Evolutionary conservation across 2,329 filamentous ascomycete species (phyloP).

Genomic region (Aspergillus sp.): DNA sequence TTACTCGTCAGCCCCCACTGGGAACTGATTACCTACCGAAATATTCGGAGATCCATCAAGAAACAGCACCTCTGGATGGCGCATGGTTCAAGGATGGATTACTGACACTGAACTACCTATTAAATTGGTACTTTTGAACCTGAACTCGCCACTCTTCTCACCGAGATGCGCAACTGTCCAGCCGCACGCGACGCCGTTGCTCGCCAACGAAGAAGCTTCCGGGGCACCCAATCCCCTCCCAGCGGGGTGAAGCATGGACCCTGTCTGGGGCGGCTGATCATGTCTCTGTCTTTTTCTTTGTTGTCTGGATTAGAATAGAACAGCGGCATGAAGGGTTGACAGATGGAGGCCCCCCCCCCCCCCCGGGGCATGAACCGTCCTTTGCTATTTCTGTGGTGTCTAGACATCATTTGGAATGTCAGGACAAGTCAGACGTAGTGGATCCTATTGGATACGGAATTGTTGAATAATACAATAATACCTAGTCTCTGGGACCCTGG

Average conservation of each 20-base stretch:
- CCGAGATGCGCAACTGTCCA: conserved; percentile 5
- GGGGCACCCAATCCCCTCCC: conserved; percentile 12
- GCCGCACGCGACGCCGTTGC: conserved; percentile 5
- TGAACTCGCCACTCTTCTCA: background rate
- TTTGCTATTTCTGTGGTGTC: too few species aligned
- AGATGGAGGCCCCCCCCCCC: background rate
- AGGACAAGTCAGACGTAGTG: background rate
- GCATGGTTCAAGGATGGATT: too few species aligned
- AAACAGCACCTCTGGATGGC: too few species aligned
- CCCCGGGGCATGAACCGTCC: too few species aligned
- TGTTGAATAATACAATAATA: background rate
- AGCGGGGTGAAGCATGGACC: conserved; percentile 14
- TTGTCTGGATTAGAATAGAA: background rate
- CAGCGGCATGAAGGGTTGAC: background rate
- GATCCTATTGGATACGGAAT: background rate
- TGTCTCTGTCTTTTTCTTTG: background rate
- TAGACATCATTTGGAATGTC: background rate
- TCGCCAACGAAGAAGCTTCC: conserved; percentile 13
- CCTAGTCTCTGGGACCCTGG: background rate
- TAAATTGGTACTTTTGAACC: background rate
- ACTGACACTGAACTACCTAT: too few species aligned
- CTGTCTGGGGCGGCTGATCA: conserved; percentile 2
- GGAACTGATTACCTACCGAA: too few species aligned
- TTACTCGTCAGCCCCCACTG: conserved; percentile 10
- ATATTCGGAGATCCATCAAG: too few species aligned